Conservation (phyloP, 306 rosid species). For the Heteromeles arbutifolia region DNA sequence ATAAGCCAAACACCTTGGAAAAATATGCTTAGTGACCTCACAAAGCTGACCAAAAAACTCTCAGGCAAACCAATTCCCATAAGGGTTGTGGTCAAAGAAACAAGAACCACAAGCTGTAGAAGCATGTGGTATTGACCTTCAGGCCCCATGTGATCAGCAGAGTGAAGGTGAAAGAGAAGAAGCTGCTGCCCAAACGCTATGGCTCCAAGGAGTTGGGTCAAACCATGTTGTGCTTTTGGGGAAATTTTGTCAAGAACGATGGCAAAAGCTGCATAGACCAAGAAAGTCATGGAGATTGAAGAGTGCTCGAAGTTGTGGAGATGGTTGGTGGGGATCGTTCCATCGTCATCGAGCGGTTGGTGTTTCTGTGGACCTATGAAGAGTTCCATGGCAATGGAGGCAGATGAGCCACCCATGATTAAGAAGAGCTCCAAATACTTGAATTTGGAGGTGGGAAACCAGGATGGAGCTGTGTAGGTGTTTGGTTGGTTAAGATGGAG, state of each 20-base stretch:
- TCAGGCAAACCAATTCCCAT: conserved; percentile 41
- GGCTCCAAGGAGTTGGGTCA: conserved; percentile 53
- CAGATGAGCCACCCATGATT: conserved; percentile 37
- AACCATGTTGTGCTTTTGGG: conserved; percentile 1
- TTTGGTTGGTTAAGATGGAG: conserved; percentile 42
- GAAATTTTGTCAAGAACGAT: conserved; percentile 39
- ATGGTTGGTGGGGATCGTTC: conserved; percentile 75
- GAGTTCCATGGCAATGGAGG: conserved; percentile 74
- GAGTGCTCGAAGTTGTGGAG: conserved; percentile 87
- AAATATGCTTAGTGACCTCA: conserved; percentile 47
- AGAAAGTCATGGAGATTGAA: conserved; percentile 51
- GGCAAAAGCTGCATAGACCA: conserved; percentile 44
- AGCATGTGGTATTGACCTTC: conserved; percentile 80
- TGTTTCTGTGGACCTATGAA: conserved; percentile 58
- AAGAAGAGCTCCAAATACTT: conserved; percentile 53
- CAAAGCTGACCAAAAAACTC: conserved; percentile 55
- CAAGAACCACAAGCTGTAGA: conserved; percentile 35
- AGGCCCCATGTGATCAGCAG: conserved; percentile 70
- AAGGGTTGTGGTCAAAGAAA: conserved; percentile 42
- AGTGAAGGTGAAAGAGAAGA: conserved; percentile 69
- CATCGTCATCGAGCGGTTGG: conserved; percentile 65
- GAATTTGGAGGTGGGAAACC: conserved; percentile 58
- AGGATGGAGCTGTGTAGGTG: conserved; percentile 37
- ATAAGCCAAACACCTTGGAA: conserved; percentile 75
- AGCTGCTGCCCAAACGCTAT: conserved; percentile 64